Percentiles rank a stretch among this genome's conserved stretches.
These are phyloP conservation scores for Neopestalotiopsis sp. DNA, from an alignment of 2,329 filamentous ascomycete species.

Conservation along the genomic window DNA sequence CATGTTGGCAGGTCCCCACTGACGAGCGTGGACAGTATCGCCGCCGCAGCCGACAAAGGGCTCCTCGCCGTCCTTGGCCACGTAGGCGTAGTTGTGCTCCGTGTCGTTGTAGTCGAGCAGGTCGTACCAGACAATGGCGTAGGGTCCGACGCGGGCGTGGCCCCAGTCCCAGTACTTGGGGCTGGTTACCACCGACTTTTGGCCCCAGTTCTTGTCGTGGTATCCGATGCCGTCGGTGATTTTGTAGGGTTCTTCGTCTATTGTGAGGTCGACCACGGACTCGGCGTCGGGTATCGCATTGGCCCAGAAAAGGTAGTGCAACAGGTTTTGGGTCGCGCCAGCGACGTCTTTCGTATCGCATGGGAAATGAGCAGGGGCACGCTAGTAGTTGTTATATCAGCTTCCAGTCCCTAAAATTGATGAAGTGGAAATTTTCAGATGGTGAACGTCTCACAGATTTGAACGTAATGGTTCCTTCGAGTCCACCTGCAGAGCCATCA, in stretches of 20 bases:
- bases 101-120: constrained; percentile 30
- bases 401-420: neutral
- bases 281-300: constrained; percentile 22
- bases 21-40: neutral
- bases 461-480: constrained; percentile 7
- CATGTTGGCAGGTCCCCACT: neutral
- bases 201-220: constrained; percentile 54
- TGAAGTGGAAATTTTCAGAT: neutral
- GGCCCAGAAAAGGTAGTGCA: constrained; percentile 20
- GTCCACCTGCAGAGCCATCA: neutral
- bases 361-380: constrained; percentile 21
- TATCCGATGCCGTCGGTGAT: constrained; percentile 45
- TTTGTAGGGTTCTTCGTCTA: constrained; percentile 32
- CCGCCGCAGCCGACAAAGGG: neutral
- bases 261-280: constrained; percentile 13
- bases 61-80: neutral
- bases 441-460: neutral
- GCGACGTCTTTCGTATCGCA: constrained; percentile 16
- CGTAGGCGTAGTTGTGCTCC: constrained; percentile 23
- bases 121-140: constrained; percentile 51
- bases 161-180: constrained; percentile 49
- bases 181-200: constrained; percentile 37
- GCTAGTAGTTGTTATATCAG: neutral
- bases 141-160: constrained; percentile 45
- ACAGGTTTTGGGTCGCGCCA: constrained; percentile 6